Percentiles rank a stretch among this genome's conserved stretches.
These are phyloP conservation scores for Phlyctochytrium arcticum DNA, from an alignment of 192 early-diverging fungal genomes.

Conservation along the genomic window DNA sequence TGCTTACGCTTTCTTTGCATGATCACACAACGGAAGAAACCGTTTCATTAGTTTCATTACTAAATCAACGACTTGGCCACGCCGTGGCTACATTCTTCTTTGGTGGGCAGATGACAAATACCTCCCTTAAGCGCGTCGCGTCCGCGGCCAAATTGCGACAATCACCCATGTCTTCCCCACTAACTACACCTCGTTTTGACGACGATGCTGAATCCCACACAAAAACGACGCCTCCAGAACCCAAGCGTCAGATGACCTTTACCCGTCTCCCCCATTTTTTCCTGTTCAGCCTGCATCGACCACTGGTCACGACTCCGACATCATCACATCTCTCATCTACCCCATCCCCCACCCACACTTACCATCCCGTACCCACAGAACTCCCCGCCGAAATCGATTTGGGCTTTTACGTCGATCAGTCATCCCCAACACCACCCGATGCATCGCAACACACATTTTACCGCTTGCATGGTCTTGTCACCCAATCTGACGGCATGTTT, in stretches of 20 bases:
- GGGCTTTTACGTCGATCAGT: constrained; percentile 16
- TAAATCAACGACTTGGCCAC: constrained; percentile 32
- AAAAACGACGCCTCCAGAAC: background rate
- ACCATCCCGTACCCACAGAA: constrained; percentile 34
- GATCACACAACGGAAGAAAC: constrained; percentile 17
- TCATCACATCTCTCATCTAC: no score
- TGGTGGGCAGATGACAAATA: constrained; percentile 3
- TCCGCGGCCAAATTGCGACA: background rate
- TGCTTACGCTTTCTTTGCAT: constrained; percentile 19
- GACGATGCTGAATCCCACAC: no score
- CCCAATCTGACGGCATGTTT: constrained; percentile 40
- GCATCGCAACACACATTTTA: constrained; percentile 36
- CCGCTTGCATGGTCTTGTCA: constrained; percentile 43
- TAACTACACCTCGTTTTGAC: background rate
- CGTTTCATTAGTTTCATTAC: constrained; percentile 25
- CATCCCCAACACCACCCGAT: no score
- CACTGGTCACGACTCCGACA: constrained; percentile 1
- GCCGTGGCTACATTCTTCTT: constrained; percentile 32
- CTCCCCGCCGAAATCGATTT: constrained; percentile 41
- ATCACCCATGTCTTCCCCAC: background rate
- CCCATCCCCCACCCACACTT: background rate
- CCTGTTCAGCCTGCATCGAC: constrained; percentile 25
- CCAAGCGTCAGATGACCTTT: constrained; percentile 8
- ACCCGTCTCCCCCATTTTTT: constrained; percentile 29
- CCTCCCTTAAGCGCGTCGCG: background rate